phyloP scores from a whole-genome alignment of 2,329 filamentous ascomycete species.

The Sporothrix phasma region DNA sequence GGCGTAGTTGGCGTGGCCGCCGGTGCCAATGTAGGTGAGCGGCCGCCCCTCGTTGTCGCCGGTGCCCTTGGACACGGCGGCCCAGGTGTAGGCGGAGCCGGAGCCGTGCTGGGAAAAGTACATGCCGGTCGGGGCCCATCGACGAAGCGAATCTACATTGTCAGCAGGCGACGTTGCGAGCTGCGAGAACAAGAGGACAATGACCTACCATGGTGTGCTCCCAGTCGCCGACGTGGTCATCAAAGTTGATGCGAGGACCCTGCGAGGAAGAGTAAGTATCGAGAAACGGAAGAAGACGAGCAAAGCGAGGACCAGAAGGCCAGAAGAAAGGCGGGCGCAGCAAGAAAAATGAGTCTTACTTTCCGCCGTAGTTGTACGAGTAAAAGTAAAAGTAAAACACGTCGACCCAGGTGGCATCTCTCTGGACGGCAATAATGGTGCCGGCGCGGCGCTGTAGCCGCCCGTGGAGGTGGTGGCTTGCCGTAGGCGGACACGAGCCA shows the following conservation, averaged over 20 bases:
- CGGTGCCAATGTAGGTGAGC: slow-evolving; percentile 18
- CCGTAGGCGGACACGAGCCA: slow-evolving; percentile 19
- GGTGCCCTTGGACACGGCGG: slow-evolving; percentile 14
- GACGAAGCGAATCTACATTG: slow-evolving; percentile 21
- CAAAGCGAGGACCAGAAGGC: background rate
- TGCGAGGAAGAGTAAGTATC: background rate
- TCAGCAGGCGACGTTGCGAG: background rate
- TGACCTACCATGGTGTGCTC: slow-evolving; percentile 21
- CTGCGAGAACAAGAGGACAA: background rate
- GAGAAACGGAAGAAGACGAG: background rate
- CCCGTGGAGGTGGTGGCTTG: slow-evolving; percentile 4
- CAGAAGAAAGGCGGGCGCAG: background rate
- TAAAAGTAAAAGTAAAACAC: slow-evolving; percentile 21
- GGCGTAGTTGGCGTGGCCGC: slow-evolving; percentile 22
- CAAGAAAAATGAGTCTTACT: background rate
- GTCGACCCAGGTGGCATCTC: slow-evolving; percentile 19
- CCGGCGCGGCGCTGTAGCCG: slow-evolving; percentile 18
- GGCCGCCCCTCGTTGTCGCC: slow-evolving; percentile 13
- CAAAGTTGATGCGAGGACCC: slow-evolving; percentile 20
- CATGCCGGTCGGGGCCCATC: slow-evolving; percentile 19
- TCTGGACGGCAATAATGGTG: slow-evolving; percentile 20
- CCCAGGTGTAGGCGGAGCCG: slow-evolving; percentile 22
- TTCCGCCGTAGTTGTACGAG: slow-evolving; percentile 20
- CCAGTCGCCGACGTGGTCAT: slow-evolving; percentile 23
- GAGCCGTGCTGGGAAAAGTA: slow-evolving; percentile 21